phyloP scores from a whole-genome alignment of 805 yeast species.

The Candida dajiaensis region DNA sequence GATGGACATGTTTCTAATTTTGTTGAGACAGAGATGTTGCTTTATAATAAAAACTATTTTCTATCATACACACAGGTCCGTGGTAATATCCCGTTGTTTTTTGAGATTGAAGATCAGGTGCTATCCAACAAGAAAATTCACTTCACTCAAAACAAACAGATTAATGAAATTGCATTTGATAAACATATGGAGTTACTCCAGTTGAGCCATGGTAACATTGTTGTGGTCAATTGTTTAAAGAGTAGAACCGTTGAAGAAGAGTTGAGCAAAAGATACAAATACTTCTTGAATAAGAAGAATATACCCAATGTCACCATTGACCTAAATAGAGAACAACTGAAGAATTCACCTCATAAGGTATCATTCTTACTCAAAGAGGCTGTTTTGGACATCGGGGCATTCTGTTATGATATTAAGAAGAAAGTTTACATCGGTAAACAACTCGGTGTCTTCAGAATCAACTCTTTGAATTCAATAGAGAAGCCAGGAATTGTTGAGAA shows the following conservation, averaged over 20 bases:
- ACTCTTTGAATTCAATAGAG: slow-evolving; percentile 86
- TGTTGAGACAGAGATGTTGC: slow-evolving; percentile 82
- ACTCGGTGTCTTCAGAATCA: slow-evolving; percentile 83
- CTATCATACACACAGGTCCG: slow-evolving; percentile 79
- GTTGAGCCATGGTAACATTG: slow-evolving; percentile 78
- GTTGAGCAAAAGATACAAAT: slow-evolving; percentile 53
- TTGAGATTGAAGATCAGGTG: slow-evolving; percentile 80
- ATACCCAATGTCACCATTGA: slow-evolving; percentile 33
- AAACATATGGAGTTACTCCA: slow-evolving; percentile 70
- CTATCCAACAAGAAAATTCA: slow-evolving; percentile 75
- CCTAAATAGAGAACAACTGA: slow-evolving; percentile 29
- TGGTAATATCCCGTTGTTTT: slow-evolving; percentile 90
- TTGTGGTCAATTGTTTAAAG: slow-evolving; percentile 66
- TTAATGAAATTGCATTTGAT: slow-evolving; percentile 82
- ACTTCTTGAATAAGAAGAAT: slow-evolving; percentile 39
- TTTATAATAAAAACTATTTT: slow-evolving; percentile 41
- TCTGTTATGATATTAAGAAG: slow-evolving; percentile 57
- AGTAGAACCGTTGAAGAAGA: slow-evolving; percentile 70
- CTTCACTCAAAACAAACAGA: slow-evolving; percentile 72
- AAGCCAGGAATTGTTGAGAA: slow-evolving; percentile 71
- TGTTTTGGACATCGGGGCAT: slow-evolving; percentile 79
- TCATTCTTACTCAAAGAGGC: slow-evolving; percentile 57
- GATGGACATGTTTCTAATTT: slow-evolving; percentile 89
- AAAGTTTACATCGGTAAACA: slow-evolving; percentile 70
- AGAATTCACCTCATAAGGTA: slow-evolving; percentile 30